Conservation (phyloP, 345 rosid species). For the Tarenaya hassleriana region DNA sequence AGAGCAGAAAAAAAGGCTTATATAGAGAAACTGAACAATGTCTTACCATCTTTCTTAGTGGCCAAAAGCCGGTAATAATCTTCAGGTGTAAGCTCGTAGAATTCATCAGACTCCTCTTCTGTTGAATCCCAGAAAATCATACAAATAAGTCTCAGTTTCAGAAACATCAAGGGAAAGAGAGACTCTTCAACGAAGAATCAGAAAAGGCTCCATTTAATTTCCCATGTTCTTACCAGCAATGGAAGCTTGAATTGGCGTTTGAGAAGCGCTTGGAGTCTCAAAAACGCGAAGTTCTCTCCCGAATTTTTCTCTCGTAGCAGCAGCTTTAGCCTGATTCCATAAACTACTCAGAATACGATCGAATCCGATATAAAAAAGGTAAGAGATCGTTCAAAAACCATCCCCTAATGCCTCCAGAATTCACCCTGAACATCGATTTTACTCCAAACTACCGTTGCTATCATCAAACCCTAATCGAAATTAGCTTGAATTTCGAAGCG, state of each 20-base stretch:
- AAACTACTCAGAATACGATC: slow-evolving; percentile 22
- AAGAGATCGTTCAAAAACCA: too few relatives aligned
- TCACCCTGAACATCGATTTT: too few relatives aligned
- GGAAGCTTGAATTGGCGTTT: slow-evolving; percentile 35
- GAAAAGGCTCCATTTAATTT: neutral
- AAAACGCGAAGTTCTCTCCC: slow-evolving; percentile 77
- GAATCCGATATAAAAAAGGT: slow-evolving; percentile 5
- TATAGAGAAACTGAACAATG: too few relatives aligned
- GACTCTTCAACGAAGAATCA: slow-evolving; percentile 1
- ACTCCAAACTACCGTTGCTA: too few relatives aligned
- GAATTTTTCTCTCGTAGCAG: slow-evolving; percentile 52
- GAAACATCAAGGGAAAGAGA: neutral
- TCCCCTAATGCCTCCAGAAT: too few relatives aligned
- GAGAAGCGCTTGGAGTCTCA: slow-evolving; percentile 46
- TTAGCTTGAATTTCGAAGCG: neutral
- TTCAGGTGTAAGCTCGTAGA: slow-evolving; percentile 75
- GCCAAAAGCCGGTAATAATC: slow-evolving; percentile 56
- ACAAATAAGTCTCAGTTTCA: slow-evolving; percentile 4
- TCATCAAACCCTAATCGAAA: neutral
- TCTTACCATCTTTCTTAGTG: slow-evolving; percentile 60
- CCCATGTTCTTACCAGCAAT: slow-evolving; percentile 30
- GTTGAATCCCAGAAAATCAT: slow-evolving; percentile 13
- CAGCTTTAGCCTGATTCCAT: slow-evolving; percentile 50
- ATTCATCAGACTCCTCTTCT: slow-evolving; percentile 76
- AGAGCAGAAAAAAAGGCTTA: too few relatives aligned